Evolutionary conservation across 805 yeast genomes (phyloP).

Genomic region (Pichia gijzeniarum): DNA sequence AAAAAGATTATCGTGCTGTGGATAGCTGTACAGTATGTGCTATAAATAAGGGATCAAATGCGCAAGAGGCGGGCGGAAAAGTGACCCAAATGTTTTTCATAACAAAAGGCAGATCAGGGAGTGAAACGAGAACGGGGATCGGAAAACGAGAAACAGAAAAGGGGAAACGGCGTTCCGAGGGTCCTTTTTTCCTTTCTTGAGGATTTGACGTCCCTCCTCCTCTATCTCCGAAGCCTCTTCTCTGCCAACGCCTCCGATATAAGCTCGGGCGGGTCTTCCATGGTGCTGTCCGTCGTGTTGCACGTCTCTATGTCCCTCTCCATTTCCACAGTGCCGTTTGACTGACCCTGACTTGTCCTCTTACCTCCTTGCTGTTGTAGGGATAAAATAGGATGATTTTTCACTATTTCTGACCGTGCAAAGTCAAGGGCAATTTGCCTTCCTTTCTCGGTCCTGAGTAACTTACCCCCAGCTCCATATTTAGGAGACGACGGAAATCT

Average conservation of each 20-base stretch:
- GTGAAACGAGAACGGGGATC: too few species aligned
- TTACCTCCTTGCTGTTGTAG: slow-evolving; percentile 8
- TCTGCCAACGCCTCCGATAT: not conserved
- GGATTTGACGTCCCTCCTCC: not conserved
- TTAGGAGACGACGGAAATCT: slow-evolving; percentile 44
- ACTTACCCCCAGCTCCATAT: slow-evolving; percentile 34
- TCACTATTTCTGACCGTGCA: slow-evolving; percentile 22
- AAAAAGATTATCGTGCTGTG: too few species aligned
- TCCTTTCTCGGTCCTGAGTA: slow-evolving; percentile 26
- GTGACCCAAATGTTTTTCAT: too few species aligned
- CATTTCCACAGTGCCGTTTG: not conserved
- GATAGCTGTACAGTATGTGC: too few species aligned
- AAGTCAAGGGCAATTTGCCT: slow-evolving; percentile 23
- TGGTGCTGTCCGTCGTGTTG: slow-evolving; percentile 3
- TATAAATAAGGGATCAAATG: too few species aligned
- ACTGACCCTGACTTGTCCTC: not conserved
- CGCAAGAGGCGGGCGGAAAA: too few species aligned
- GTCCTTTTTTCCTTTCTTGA: not conserved
- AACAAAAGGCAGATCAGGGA: too few species aligned
- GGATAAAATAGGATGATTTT: slow-evolving; percentile 22
- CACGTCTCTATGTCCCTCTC: not conserved
- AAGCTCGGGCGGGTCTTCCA: slow-evolving; percentile 7
- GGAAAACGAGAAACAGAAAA: too few species aligned
- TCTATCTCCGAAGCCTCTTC: too few species aligned
- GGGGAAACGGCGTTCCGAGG: too few species aligned